Evolutionary conservation across 2,329 filamentous ascomycete genomes (phyloP).

Genomic region (Xylaria hypoxylon): DNA sequence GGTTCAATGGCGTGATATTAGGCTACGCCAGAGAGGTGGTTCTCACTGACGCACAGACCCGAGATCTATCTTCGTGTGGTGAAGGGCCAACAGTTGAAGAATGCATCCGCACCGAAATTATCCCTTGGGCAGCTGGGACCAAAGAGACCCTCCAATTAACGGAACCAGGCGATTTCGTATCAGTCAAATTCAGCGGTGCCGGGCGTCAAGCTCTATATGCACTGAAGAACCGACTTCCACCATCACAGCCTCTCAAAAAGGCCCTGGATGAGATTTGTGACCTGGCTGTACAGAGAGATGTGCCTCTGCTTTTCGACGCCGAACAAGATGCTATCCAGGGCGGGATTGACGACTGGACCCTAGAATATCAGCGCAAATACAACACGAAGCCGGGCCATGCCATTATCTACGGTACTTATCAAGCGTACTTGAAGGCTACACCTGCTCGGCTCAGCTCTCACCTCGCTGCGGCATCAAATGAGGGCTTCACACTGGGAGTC

Average conservation of each 20-base stretch:
- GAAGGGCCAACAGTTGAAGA: conserved; percentile 62
- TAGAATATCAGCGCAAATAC: conserved; percentile 80
- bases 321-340: conserved; percentile 83
- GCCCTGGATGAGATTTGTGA: conserved; percentile 82
- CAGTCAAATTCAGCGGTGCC: conserved; percentile 84
- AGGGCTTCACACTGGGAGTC: conserved; percentile 75
- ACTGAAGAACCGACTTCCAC: conserved; percentile 71
- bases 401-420: conserved; percentile 84
- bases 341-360: conserved; percentile 84
- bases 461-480: conserved; percentile 67
- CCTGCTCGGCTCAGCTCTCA: conserved; percentile 69
- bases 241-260: conserved; percentile 71
- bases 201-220: conserved; percentile 77
- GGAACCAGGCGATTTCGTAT: conserved; percentile 74
- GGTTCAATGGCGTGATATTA: conserved; percentile 85
- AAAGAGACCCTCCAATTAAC: conserved; percentile 80
- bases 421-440: conserved; percentile 77
- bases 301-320: conserved; percentile 84
- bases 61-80: conserved; percentile 57
- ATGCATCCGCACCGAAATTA: conserved; percentile 69
- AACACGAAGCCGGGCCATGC: conserved; percentile 72
- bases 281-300: conserved; percentile 74
- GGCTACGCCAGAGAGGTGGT: conserved; percentile 88
- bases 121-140: conserved; percentile 78
- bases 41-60: conserved; percentile 66